phyloP scores from a whole-genome alignment of 441 rosid genomes.

The Corymbia citriodora region DNA sequence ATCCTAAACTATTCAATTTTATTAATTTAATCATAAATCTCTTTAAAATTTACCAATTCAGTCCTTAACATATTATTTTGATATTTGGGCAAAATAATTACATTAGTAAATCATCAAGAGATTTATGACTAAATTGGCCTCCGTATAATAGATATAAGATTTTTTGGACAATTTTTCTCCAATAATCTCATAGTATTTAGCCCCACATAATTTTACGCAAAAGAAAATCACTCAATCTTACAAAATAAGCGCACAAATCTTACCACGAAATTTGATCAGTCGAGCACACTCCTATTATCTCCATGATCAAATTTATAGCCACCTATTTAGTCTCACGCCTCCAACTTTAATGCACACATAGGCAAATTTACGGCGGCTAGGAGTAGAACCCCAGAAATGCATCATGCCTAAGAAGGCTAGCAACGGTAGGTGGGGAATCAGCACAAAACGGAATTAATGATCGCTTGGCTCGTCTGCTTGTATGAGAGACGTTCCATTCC shows the following conservation, averaged over 20 bases:
- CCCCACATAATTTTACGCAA: background rate
- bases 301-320: background rate
- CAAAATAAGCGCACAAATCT: background rate
- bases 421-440: background rate
- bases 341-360: background rate
- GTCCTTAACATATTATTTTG: background rate
- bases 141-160: no score
- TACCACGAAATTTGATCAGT: background rate
- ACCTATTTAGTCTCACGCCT: background rate
- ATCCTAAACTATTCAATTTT: fast-evolving
- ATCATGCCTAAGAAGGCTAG: background rate
- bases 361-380: background rate
- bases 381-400: background rate
- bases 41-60: no score
- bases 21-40: background rate
- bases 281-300: background rate
- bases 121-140: no score
- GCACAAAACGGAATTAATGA: background rate
- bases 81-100: no score
- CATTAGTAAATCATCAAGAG: no score
- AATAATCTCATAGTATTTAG: background rate
- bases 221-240: background rate
- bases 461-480: background rate
- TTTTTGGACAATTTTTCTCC: background rate
- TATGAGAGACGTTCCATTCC: background rate